Evolutionary conservation across 306 rosid species (phyloP).

Genomic region (Mimosa pudica): DNA sequence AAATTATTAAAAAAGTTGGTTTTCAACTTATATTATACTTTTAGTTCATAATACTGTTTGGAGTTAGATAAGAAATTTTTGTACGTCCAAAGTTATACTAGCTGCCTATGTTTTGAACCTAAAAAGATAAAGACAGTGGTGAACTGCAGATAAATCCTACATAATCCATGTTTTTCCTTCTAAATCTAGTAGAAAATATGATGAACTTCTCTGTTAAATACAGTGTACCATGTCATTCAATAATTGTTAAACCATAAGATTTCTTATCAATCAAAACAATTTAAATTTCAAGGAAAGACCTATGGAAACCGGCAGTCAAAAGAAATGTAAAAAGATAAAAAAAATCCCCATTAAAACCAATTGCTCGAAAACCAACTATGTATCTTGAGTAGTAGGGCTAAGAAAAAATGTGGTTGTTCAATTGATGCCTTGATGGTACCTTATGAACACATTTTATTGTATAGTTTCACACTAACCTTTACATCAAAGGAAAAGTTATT

Average conservation of each 20-base stretch:
- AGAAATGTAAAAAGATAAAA: not conserved
- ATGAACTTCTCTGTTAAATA: not conserved
- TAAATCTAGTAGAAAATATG: not conserved
- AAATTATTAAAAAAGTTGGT: constrained; percentile 3
- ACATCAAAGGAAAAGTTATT: constrained; percentile 93
- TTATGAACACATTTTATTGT: not conserved
- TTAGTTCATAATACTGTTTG: not conserved
- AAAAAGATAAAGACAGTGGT: constrained; percentile 5
- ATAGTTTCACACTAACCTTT: constrained; percentile 58
- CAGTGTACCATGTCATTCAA: not conserved
- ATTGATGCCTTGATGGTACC: constrained; percentile 10
- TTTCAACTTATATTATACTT: not conserved
- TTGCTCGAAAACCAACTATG: not conserved
- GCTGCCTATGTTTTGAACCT: not conserved
- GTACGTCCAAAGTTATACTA: not conserved
- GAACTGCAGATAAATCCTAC: not conserved
- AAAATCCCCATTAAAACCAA: not conserved
- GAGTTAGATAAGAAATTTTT: not conserved
- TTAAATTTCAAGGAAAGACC: not conserved
- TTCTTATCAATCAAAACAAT: not conserved
- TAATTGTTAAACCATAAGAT: not conserved
- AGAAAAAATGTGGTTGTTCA: not conserved
- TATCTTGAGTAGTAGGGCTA: not conserved
- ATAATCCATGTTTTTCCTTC: not conserved
- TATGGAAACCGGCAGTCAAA: not conserved